phyloP scores from a whole-genome alignment of 257 asterid genomes.

The Rauvolfia tetraphylla region DNA sequence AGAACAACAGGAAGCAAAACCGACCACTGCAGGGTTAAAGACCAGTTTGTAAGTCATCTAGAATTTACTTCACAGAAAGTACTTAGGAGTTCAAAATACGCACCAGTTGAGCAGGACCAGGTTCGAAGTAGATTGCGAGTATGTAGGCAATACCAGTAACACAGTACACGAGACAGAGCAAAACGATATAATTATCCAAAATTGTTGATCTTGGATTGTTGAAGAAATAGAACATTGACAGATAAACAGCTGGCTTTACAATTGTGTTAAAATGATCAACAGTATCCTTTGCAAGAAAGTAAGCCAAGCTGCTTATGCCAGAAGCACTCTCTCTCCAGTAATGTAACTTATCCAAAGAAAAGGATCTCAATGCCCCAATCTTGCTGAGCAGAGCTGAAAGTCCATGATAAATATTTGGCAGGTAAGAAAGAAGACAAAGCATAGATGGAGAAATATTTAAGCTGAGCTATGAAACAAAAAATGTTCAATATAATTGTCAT shows the following conservation, averaged over 20 bases:
- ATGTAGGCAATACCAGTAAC: constrained; percentile 93
- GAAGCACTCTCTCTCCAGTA: constrained; percentile 97
- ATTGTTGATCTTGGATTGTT: constrained; percentile 89
- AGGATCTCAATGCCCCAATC: constrained; percentile 93
- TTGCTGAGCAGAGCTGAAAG: constrained; percentile 72
- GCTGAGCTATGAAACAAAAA: background rate
- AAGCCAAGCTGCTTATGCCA: constrained; percentile 97
- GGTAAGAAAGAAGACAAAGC: background rate
- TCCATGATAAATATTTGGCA: background rate
- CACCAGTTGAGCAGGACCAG: constrained; percentile 93
- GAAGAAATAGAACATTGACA: constrained; percentile 97
- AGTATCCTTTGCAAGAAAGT: constrained; percentile 88
- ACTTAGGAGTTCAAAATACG: constrained; percentile 20
- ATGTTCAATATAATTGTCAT: too few species aligned
- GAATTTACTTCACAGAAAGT: background rate
- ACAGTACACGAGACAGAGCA: constrained; percentile 84
- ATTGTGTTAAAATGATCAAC: constrained; percentile 81
- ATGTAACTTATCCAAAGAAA: constrained; percentile 84
- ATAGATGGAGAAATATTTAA: background rate
- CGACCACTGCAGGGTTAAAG: constrained; percentile 58
- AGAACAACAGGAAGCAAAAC: constrained; percentile 89
- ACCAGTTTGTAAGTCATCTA: background rate
- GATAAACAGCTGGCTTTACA: constrained; percentile 83
- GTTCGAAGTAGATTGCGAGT: constrained; percentile 85
- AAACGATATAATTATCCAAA: constrained; percentile 65